Evolutionary conservation across 108 stramenopile genomes (phyloP).

Genomic region (Nitzschia sp.): DNA sequence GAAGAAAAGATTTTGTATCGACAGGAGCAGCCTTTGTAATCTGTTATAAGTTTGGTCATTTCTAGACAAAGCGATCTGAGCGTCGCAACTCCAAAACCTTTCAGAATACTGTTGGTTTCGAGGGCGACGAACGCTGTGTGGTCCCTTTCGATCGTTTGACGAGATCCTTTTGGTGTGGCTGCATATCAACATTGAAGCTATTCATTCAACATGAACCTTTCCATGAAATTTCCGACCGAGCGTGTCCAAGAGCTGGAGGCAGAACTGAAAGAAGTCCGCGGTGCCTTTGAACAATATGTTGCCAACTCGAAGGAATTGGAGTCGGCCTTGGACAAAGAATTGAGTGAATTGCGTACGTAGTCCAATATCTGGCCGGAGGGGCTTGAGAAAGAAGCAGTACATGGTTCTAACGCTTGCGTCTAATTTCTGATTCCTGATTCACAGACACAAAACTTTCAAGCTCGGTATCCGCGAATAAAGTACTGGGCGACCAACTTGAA

Average conservation of each 20-base stretch:
- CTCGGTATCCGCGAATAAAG: conserved; percentile 51
- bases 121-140: no score
- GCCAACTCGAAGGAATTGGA: conserved; percentile 57
- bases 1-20: no score
- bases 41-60: no score
- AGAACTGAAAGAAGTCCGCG: conserved; percentile 58
- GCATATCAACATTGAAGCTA: no score
- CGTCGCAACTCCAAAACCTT: no score
- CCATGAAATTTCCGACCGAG: conserved; percentile 13
- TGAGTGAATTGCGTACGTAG: conserved; percentile 67
- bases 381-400: no score
- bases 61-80: no score
- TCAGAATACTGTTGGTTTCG: no score
- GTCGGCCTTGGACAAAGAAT: conserved; percentile 64
- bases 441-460: conserved; percentile 55
- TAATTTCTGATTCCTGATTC: neutral
- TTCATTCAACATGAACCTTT: no score
- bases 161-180: no score
- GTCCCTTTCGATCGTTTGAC: no score
- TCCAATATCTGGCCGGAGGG: neutral
- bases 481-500: conserved; percentile 54
- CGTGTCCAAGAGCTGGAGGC: conserved; percentile 53
- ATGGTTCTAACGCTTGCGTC: neutral
- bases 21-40: no score
- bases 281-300: conserved; percentile 73